Conservation (phyloP, 2,329 filamentous ascomycete genomes). For the Xylaria sp. region DNA sequence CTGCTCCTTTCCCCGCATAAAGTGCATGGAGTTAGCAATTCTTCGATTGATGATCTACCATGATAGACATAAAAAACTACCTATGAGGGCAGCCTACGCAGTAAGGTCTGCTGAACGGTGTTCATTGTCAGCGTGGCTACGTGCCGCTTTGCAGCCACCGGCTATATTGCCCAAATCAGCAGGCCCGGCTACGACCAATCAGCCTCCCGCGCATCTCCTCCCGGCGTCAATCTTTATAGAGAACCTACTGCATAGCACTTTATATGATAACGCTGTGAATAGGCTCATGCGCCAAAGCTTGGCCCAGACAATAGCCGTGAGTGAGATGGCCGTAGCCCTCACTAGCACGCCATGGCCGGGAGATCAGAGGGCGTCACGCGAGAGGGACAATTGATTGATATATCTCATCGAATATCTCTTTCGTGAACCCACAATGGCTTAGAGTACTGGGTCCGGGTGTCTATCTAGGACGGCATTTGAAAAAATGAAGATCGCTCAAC, state of each 20-base stretch:
- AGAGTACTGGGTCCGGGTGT: conserved; percentile 12
- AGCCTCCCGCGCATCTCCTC: neutral
- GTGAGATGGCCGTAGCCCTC: conserved; percentile 30
- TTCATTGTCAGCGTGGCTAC: conserved; percentile 1
- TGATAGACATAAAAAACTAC: neutral
- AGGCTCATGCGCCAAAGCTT: conserved; percentile 38
- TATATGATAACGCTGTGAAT: conserved; percentile 34
- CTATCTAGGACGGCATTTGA: conserved; percentile 15
- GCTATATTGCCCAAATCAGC: conserved; percentile 36
- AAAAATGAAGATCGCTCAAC: conserved; percentile 40
- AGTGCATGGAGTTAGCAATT: neutral
- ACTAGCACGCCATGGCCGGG: conserved; percentile 27
- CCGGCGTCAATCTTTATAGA: conserved; percentile 3
- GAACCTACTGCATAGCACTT: conserved; percentile 22
- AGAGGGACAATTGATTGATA: neutral
- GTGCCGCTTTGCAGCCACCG: conserved; percentile 29
- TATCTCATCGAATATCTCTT: conserved; percentile 24
- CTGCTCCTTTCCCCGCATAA: conserved; percentile 16
- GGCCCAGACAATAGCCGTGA: conserved; percentile 35
- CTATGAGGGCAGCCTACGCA: neutral
- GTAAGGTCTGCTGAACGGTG: neutral
- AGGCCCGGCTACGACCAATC: conserved; percentile 27
- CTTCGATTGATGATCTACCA: neutral
- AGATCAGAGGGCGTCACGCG: conserved; percentile 31
- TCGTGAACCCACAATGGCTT: conserved; percentile 3